Percentiles rank a stretch among this genome's conserved stretches.
phyloP scores from a whole-genome alignment of 345 rosid genomes.

The Odontarrhena argentea region DNA sequence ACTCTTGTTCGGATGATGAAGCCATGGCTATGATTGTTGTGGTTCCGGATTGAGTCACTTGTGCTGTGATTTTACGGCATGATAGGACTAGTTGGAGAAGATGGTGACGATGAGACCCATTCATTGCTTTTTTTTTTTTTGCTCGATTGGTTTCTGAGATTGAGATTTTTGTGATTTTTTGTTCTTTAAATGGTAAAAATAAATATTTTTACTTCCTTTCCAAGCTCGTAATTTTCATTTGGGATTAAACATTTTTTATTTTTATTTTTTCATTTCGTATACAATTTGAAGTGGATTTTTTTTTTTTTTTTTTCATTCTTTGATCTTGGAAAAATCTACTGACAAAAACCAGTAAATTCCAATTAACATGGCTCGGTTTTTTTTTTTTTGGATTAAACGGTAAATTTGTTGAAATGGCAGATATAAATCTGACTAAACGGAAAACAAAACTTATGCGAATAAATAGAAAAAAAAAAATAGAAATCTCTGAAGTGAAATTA shows the following conservation, averaged over 20 bases:
- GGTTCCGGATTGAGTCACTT: slow-evolving; percentile 60
- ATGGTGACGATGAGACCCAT: slow-evolving; percentile 47
- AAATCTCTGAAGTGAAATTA: too few relatives aligned
- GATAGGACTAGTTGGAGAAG: slow-evolving; percentile 80
- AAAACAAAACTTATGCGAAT: too few relatives aligned
- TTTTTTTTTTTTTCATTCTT: too few relatives aligned
- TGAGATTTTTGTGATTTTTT: neutral
- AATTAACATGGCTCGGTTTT: too few relatives aligned
- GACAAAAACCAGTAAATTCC: too few relatives aligned
- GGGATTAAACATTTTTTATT: neutral
- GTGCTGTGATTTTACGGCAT: slow-evolving; percentile 83
- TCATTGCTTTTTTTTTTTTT: slow-evolving; percentile 36
- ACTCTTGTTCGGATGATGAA: slow-evolving; percentile 77
- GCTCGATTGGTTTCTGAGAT: neutral
- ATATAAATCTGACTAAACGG: too few relatives aligned
- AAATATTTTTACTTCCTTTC: slow-evolving; percentile 18
- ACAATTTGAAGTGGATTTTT: too few relatives aligned
- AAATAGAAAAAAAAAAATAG: too few relatives aligned
- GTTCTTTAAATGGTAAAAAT: neutral
- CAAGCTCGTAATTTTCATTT: slow-evolving; percentile 1
- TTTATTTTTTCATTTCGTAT: too few relatives aligned
- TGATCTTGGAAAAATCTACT: too few relatives aligned
- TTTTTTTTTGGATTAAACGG: too few relatives aligned
- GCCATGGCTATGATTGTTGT: slow-evolving; percentile 87
- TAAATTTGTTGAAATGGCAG: too few relatives aligned